Percentiles rank a stretch among this genome's conserved stretches.
These are phyloP conservation scores for Diplosphaera chodatii DNA, from an alignment of 139 green algal species.

Conservation along the genomic window DNA sequence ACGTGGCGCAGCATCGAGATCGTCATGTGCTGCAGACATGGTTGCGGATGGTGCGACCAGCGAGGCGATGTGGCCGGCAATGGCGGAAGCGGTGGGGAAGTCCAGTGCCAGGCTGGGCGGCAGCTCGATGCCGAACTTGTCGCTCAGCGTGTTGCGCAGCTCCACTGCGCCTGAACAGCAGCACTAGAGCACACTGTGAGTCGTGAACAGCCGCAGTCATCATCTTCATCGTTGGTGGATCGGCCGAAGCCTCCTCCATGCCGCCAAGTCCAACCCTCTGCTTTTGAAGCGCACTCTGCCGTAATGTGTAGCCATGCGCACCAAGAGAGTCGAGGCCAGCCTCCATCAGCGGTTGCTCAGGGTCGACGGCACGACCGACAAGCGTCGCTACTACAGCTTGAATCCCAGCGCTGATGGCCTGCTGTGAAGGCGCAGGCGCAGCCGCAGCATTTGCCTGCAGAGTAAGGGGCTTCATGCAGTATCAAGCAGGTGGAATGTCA, in stretches of 20 bases:
- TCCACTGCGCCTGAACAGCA: constrained; percentile 48
- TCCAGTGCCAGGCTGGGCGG: constrained; percentile 44
- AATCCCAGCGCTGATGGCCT: not conserved
- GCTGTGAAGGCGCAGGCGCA: not conserved
- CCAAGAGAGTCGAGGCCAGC: constrained; percentile 27
- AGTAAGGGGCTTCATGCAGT: no score
- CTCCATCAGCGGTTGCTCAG: constrained; percentile 1
- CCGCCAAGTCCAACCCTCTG: no score
- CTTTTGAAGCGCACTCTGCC: no score
- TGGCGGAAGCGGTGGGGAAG: constrained; percentile 26
- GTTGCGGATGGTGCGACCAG: not conserved
- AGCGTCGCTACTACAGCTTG: not conserved
- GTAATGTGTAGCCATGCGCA: no score
- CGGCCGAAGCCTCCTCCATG: no score
- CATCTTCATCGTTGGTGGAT: no score
- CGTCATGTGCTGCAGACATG: not conserved
- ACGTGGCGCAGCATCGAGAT: not conserved
- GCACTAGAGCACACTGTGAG: no score
- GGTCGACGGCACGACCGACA: not conserved
- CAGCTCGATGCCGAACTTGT: constrained; percentile 26
- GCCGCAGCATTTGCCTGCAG: no score
- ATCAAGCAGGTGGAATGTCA: no score
- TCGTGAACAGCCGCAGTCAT: no score
- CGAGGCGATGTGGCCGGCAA: constrained; percentile 4
- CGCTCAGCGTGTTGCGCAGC: constrained; percentile 53